Base-by-base conservation (phyloP, 2,329 filamentous ascomycete genomes). In the Trichoderma afroharzianum region DNA sequence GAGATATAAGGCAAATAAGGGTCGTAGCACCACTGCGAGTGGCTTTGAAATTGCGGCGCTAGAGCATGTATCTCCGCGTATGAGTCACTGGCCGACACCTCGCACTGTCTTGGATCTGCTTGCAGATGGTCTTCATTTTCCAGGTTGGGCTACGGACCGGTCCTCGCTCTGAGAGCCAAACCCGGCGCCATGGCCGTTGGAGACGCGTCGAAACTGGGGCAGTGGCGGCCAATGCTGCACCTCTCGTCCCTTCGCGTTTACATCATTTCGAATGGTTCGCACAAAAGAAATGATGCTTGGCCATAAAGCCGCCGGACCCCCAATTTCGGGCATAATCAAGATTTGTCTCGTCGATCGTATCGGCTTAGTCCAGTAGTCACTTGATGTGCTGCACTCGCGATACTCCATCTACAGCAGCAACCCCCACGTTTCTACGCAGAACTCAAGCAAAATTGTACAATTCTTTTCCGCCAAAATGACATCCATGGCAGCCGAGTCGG, bases 401-500 rank as follows among this genome's bases (percentile, higher is more conserved):
- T 53, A 36, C 33, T 55, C 64, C 18, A 66, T 64, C 21, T 12
- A 2, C n/a, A 11, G 4, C 7, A 3, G 7, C 8, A 24, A 53
- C n/a, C 47, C 15, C 53, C 57, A 11, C 53, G 3, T 21, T 24
- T 58, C 5, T 4, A 12, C n/a, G 1, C 26, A 5, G 43, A 39
- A 6, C 53, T 12, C 26, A 4, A 26, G 14, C 30, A 26, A 55
- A 59, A 28, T 6, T n/a, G 14, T 1, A 50, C 26, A 0, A 8
- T 7, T 24, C 4, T 6, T 6, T 47, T 47, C 32, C 58, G 43
- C 58, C 67, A 76, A 66, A 14, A 86, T 86, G 84, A 84, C 84
- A 59, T 85, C 84, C 15, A 86, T 85, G 76, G 81, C 81, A 68
- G 81, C 85, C 12, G 85, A 87, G 74, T 85, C 85, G 6, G 85